Evolutionary conservation across 139 green algal species (phyloP), one percentile per base, ranked within the genome.

Genomic region (Chlamydomonas eustigma): DNA sequence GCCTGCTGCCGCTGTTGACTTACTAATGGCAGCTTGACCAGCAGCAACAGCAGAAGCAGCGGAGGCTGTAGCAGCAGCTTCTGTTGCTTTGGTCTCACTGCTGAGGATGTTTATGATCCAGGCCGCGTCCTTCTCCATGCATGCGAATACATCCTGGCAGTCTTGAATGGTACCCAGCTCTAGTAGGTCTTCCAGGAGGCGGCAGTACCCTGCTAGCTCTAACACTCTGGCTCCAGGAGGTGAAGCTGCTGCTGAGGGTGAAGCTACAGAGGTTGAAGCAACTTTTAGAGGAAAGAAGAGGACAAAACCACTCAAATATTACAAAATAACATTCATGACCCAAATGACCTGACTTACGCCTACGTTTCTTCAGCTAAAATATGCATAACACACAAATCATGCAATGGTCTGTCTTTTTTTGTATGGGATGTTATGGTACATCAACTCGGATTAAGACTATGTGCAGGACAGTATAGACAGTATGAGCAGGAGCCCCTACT

Each of bases 131-230:
- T 32, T 31, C 63, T 85, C 80, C 64, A 85, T 85, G 64, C 66
- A 73, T 32, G 50, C 35, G 50, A 85, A 85, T 4, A 81, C 34
- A 32, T 79, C 80, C 35, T 66, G 22, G 71, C 71, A 76, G 36
- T 85, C 80, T 2, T 38, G 33, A 31, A 81, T 81, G 64, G 80
- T 85, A 28, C 80, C 71, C 24, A 81, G 34, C 50, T 85, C 80
- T 72, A 85, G 71, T 30, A 85, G 44, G n/a, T 74, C 75, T 76
- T 85, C 80, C 28, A 85, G 65, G 33, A 72, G 32, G 8, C 28
- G 22, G 65, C 65, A 72, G 65, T 72, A 72, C 22, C 18, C 28
- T n/a, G 65, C 65, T 12, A 72, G 18, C 8, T 72, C 65, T 4
- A 72, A 12, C 33, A 72, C 31, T 28, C 34, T 8, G 28, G 34